Base-by-base conservation (phyloP, 331 rosid genomes). In the Malus hybrid region DNA sequence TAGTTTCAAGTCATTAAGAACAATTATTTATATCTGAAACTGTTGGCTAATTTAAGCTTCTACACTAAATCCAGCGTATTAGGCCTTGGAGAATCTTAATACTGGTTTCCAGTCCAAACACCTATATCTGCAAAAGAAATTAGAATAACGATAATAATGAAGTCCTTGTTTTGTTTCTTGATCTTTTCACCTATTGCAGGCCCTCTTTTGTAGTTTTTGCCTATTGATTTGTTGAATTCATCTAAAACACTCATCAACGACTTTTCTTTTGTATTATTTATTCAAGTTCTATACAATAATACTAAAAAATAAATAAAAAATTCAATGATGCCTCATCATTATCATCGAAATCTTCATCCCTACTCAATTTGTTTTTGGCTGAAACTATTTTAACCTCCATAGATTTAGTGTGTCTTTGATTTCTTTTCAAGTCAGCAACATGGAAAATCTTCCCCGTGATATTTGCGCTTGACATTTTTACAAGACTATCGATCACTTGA, bases 401-500 rank as follows among this genome's bases (percentile, higher is more conserved):
- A 3, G 13, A 19, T 7, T 1, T 55, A 55, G 27, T 19, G 12
- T 19, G 27, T 1, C 65, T 59, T 59, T 5, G 31, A 5, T 28
- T 62, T 62, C 67, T 9, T 62, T 62, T 16, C 10, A 27, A 62
- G 67, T 18, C n/a, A 14, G 34, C 39, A 28, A 62, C 10, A 62
- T 80, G 80, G 87, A 84, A 80, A 70, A 27, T 52, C 85, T 84
- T 5, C 85, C 85, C 5, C 57, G 33, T 2, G 87, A 84, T 1
- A 33, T 83, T 56, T 56, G 56, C 77, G 42, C 39, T 24, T 7
- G 74, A 80, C 72, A 83, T 86, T 67, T 59, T 83, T 63, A 78
- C 80, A 11, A 72, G 73, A 50, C 76, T 86, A 8, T 85, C 89
- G 62, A 39, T 81, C 46, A 75, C 87, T 4, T 86, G 87, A 75